Base-by-base conservation (phyloP, 768 basidiomycete genomes). In the Mycena belliarum region DNA sequence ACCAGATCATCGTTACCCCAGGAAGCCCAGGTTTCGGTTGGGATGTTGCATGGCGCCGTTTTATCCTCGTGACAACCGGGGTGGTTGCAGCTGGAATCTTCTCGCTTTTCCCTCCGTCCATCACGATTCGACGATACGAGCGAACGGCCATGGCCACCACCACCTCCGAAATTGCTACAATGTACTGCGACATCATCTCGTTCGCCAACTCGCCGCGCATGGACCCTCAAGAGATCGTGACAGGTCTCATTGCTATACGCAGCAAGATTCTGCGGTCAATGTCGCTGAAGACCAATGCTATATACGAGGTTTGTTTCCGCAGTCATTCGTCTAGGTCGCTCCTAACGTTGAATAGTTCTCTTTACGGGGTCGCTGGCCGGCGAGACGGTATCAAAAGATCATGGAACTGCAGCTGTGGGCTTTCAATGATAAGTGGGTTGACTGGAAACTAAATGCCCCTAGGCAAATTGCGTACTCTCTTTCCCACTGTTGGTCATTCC, bases 161-260 rank as follows among this genome's bases (percentile, higher is more conserved):
- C 0, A 79, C 84, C 29, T 72, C 79, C 0, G 85, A 92, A 64
- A 71, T 91, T 7, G 92, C 91, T 1, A 73, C 80, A 0, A 77
- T 89, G 11, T 88, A 93, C 55, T 95, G 93, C 67, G 80, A 86
- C 2, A 82, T 93, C 26, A 73, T 95, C 3, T 89, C 88, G 0
- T 86, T 83, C 59, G 88, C 89, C 1, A 83, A 85, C 59, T 79
- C 81, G 6, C 80, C 77, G 25, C 43, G 73, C 33, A 68, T 74
- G 1, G 83, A 88, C 42, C 72, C 79, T 4, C 73, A 79, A 8
- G 73, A 79, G 29, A 87, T 92, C 40, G 70, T 86, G 26, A 79
- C 82, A 29, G 86, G 83, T 50, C 66, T 91, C n/a, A 75, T 92
- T 38, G 90, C 91, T 0, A 83, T 93, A 60, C 79, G 89, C 15